A percentile compares a stretch with the other conserved stretches of the same genome.
Conservation (phyloP, 2,329 filamentous ascomycete species). For the Monosporascus cannonballus region DNA sequence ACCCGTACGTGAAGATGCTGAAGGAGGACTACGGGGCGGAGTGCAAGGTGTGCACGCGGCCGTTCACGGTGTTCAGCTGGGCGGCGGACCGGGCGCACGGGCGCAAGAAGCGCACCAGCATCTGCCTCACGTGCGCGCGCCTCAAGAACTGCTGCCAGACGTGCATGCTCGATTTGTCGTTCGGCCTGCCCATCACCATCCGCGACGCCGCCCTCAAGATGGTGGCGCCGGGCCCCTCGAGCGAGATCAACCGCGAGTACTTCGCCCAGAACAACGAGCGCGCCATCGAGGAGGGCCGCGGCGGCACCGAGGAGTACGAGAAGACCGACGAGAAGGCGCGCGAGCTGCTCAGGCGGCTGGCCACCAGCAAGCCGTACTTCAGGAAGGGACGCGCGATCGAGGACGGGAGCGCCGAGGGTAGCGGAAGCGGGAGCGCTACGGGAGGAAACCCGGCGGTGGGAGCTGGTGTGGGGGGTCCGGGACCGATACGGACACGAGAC, state of each 20-base stretch:
- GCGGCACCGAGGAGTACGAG: constrained; percentile 82
- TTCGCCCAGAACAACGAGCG: constrained; percentile 97
- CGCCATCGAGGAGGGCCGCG: constrained; percentile 86
- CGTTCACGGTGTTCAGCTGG: constrained; percentile 95
- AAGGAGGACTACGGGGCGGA: constrained; percentile 93
- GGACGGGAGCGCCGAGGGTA: constrained; percentile 37
- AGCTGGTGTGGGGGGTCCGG: constrained; percentile 56
- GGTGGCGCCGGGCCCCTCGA: constrained; percentile 88
- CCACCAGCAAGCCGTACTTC: constrained; percentile 92
- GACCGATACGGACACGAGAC: constrained; percentile 74
- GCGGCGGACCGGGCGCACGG: constrained; percentile 81
- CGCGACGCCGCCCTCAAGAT: constrained; percentile 96
- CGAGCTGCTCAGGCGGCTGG: constrained; percentile 76
- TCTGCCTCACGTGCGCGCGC: constrained; percentile 92
- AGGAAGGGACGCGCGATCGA: constrained; percentile 77
- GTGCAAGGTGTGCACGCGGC: constrained; percentile 84
- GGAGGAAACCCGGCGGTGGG: constrained; percentile 44
- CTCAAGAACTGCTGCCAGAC: constrained; percentile 98
- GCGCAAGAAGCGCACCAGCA: constrained; percentile 87
- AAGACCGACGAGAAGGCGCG: constrained; percentile 96
- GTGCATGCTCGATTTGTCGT: constrained; percentile 97
- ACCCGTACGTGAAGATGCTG: constrained; percentile 97
- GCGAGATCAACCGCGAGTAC: constrained; percentile 91
- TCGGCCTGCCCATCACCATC: constrained; percentile 89
- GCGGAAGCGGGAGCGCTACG: constrained; percentile 29